A percentile compares a stretch with the other conserved stretches of the same genome.
Conservation (phyloP, 805 yeast genomes). For the Cyberlindnera japonica region DNA sequence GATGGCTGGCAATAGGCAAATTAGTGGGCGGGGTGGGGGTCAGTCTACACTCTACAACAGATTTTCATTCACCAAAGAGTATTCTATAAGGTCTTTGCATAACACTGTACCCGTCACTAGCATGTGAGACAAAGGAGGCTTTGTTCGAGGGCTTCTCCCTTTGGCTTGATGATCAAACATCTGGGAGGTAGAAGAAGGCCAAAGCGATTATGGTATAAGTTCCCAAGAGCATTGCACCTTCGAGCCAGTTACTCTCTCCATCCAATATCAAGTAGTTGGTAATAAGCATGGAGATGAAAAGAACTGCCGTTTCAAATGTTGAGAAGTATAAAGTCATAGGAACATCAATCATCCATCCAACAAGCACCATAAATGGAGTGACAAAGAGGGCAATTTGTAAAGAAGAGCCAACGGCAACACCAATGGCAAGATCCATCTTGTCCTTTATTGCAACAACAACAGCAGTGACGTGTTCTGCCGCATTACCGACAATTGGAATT, state of each 20-base stretch:
- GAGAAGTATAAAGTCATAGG: slow-evolving; percentile 93
- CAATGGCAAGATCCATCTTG: slow-evolving; percentile 96
- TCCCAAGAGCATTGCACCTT: slow-evolving; percentile 88
- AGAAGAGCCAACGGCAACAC: slow-evolving; percentile 95
- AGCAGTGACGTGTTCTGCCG: slow-evolving; percentile 98
- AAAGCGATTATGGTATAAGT: slow-evolving; percentile 84
- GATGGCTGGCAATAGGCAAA: too few relatives aligned
- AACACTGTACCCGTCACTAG: too few relatives aligned
- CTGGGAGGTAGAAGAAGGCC: slow-evolving; percentile 90
- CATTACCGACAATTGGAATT: slow-evolving; percentile 96
- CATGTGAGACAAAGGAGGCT: too few relatives aligned
- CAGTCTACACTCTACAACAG: too few relatives aligned
- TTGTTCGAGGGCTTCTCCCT: too few relatives aligned
- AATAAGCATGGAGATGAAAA: slow-evolving; percentile 85
- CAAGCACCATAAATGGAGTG: slow-evolving; percentile 89
- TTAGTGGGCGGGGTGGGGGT: too few relatives aligned
- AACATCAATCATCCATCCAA: slow-evolving; percentile 89
- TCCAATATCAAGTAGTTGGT: slow-evolving; percentile 84
- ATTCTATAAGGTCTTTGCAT: too few relatives aligned
- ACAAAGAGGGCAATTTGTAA: slow-evolving; percentile 93
- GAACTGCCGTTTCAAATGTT: slow-evolving; percentile 88
- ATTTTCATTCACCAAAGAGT: too few relatives aligned
- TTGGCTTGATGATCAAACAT: too few relatives aligned
- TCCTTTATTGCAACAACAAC: slow-evolving; percentile 91
- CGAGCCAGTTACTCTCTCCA: slow-evolving; percentile 96